Percentiles rank a stretch among this genome's conserved stretches.
Evolutionary conservation across 306 rosid genomes (phyloP).

Genomic region (Rosa rugosa): DNA sequence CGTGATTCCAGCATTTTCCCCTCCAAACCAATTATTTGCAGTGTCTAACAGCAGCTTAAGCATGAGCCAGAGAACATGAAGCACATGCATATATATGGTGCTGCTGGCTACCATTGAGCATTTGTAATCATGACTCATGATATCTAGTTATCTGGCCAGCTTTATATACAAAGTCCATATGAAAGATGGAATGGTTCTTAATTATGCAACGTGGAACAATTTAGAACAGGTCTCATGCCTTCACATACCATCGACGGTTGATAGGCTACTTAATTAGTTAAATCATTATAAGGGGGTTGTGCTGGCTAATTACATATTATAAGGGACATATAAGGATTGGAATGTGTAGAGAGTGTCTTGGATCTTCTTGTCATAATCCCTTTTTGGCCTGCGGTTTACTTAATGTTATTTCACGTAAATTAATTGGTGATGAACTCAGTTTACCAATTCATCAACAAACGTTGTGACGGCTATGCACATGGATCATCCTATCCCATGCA

Average conservation of each 20-base stretch:
- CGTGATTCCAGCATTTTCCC: neutral
- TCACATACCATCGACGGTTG: neutral
- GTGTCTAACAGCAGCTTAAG: neutral
- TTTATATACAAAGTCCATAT: neutral
- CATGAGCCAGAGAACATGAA: constrained; percentile 2
- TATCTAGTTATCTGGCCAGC: constrained; percentile 9
- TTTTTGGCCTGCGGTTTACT: neutral
- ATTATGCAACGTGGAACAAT: constrained; percentile 17
- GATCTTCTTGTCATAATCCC: constrained; percentile 14
- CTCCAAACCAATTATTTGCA: constrained; percentile 1
- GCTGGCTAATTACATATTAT: neutral
- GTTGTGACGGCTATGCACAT: constrained; percentile 16
- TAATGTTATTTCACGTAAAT: neutral
- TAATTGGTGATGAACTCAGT: neutral
- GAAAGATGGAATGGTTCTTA: constrained; percentile 12
- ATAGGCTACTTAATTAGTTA: neutral
- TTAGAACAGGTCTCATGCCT: neutral
- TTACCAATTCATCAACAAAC: neutral
- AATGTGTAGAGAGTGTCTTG: neutral
- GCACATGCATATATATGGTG: neutral
- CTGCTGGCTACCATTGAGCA: neutral
- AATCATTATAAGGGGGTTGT: neutral
- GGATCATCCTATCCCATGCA: constrained; percentile 6
- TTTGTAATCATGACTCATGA: neutral
- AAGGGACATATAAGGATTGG: constrained; percentile 3